These are phyloP conservation scores for Eucalyptus cloeziana DNA, from an alignment of 345 rosid species.

Conservation along the genomic window DNA sequence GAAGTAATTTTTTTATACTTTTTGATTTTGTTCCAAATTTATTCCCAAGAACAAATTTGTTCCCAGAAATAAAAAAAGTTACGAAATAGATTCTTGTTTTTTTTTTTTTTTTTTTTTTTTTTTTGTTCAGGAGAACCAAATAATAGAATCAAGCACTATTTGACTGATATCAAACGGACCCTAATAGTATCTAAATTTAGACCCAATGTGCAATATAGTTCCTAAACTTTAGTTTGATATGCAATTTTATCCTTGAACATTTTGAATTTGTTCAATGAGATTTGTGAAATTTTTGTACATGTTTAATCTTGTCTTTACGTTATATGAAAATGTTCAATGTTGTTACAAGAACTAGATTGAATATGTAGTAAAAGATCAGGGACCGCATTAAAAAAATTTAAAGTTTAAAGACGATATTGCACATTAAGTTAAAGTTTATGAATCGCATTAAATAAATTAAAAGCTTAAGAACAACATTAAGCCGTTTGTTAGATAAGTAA, in stretches of 20 bases:
- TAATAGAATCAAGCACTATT: too few species aligned
- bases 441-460: background rate
- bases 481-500: background rate
- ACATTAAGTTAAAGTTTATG: background rate
- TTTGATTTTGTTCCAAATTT: too few species aligned
- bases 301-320: background rate
- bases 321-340: too few species aligned
- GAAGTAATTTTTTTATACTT: too few species aligned
- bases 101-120: too few species aligned
- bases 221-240: accelerated
- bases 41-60: too few species aligned
- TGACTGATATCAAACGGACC: too few species aligned
- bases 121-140: too few species aligned
- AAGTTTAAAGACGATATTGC: background rate
- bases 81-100: accelerated
- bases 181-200: background rate
- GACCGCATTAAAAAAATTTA: background rate
- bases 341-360: too few species aligned
- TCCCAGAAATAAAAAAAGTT: too few species aligned
- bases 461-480: background rate
- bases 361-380: background rate
- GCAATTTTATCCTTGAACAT: too few species aligned
- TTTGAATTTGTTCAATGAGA: background rate
- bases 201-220: accelerated
- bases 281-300: background rate